phyloP scores from a whole-genome alignment of 2,329 filamentous ascomycete genomes.

The Curvularia lunata region DNA sequence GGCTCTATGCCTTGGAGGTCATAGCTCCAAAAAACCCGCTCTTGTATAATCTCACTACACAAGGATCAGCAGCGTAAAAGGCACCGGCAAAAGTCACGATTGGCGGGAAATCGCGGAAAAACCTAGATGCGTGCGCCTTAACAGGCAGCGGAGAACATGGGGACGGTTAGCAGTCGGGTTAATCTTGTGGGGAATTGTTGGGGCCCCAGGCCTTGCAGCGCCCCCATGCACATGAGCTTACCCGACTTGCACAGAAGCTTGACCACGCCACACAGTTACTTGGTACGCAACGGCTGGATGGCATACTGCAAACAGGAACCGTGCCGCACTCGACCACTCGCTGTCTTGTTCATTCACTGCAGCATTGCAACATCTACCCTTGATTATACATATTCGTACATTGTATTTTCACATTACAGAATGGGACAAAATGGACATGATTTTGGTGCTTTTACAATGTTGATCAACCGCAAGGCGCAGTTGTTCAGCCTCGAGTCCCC shows the following conservation, averaged over 20 bases:
- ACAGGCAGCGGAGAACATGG: constrained; percentile 17
- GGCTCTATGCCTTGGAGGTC: constrained; percentile 16
- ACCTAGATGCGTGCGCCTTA: constrained; percentile 20
- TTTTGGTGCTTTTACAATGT: background rate
- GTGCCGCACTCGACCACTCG: constrained; percentile 1
- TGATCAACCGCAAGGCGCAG: background rate
- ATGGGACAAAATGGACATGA: background rate
- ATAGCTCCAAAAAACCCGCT: constrained; percentile 7
- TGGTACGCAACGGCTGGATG: constrained; percentile 20
- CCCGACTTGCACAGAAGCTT: constrained; percentile 31
- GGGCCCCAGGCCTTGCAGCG: constrained; percentile 19
- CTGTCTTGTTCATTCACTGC: background rate
- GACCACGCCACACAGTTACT: constrained; percentile 24
- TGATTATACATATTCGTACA: background rate
- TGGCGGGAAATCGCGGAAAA: constrained; percentile 37
- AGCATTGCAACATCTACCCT: background rate
- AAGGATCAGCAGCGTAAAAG: constrained; percentile 9
- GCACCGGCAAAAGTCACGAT: constrained; percentile 21
- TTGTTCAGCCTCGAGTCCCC: background rate
- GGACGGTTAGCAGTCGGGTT: constrained; percentile 25
- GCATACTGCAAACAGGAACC: constrained; percentile 25
- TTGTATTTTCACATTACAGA: background rate
- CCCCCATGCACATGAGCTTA: constrained; percentile 24
- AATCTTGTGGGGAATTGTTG: constrained; percentile 33
- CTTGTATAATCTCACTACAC: constrained; percentile 11